These are phyloP conservation scores for Exserohilum turcica DNA, from an alignment of 2,329 filamentous ascomycete genomes.

Conservation along the genomic window DNA sequence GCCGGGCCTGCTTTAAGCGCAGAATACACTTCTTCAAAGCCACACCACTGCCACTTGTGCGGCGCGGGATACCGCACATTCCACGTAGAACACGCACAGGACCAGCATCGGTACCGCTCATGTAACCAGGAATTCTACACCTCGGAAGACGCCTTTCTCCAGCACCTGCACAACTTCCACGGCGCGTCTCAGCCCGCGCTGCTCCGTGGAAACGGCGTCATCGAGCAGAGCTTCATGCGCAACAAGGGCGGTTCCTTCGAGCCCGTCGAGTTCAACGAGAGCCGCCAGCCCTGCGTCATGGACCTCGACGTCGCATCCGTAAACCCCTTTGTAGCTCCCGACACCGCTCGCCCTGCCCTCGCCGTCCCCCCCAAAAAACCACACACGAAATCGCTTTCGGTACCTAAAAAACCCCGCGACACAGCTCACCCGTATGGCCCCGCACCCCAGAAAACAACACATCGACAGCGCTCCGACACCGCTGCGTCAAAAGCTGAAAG, in stretches of 20 bases:
- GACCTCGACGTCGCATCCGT: conserved; percentile 31
- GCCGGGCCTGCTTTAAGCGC: conserved; percentile 39
- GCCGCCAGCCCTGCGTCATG: conserved; percentile 37
- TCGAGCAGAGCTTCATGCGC: conserved; percentile 45
- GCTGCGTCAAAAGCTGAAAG: conserved; percentile 17
- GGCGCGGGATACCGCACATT: conserved; percentile 40
- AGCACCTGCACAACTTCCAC: conserved; percentile 43
- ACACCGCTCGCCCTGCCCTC: conserved; percentile 5
- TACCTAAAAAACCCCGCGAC: conserved; percentile 25
- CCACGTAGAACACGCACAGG: conserved; percentile 42
- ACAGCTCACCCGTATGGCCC: neutral
- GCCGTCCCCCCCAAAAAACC: conserved; percentile 6
- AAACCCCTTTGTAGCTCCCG: conserved; percentile 32
- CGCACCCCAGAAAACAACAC: conserved; percentile 18
- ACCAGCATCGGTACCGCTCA: conserved; percentile 40
- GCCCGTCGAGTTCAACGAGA: conserved; percentile 42
- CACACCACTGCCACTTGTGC: conserved; percentile 45
- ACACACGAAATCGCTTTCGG: conserved; percentile 13
- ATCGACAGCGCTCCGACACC: conserved; percentile 28
- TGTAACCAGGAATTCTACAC: conserved; percentile 44
- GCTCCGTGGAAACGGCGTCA: conserved; percentile 32
- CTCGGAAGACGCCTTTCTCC: conserved; percentile 41
- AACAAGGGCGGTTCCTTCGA: conserved; percentile 46
- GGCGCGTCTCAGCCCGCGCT: conserved; percentile 35
- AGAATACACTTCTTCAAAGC: conserved; percentile 42